phyloP scores from a whole-genome alignment of 2,329 filamentous ascomycete genomes.

The Lecanicillium sp. region DNA sequence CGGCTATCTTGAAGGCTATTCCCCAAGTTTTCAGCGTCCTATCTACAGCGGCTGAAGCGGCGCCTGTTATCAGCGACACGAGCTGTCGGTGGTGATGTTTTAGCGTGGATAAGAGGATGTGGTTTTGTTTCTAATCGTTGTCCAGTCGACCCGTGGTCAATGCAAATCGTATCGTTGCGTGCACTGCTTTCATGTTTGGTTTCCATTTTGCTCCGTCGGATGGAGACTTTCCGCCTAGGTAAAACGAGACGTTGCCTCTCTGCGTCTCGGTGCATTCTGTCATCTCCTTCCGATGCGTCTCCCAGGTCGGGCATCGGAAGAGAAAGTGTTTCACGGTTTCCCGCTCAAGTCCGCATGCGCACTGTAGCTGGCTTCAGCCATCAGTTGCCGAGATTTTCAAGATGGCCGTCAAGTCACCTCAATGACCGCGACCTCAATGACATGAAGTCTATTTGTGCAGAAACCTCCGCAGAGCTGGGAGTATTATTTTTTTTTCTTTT shows the following conservation, averaged over 20 bases:
- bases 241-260: neutral
- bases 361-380: too few species aligned
- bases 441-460: too few species aligned
- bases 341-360: neutral
- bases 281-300: neutral
- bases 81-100: neutral
- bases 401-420: too few species aligned
- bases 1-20: too few species aligned
- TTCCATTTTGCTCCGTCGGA: slow-evolving; percentile 1
- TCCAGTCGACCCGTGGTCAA: neutral
- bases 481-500: too few species aligned
- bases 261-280: neutral
- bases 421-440: too few species aligned
- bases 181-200: neutral
- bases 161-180: neutral
- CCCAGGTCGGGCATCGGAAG: neutral
- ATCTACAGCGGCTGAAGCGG: neutral
- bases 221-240: neutral
- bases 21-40: neutral
- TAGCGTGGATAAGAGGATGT: neutral
- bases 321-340: neutral
- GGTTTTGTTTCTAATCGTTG: neutral
- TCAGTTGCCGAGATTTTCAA: too few species aligned
- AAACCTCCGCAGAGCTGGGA: too few species aligned
- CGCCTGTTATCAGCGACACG: too few species aligned